Evolutionary conservation across 768 basidiomycete species (phyloP), one percentile per base, ranked within the genome.

Genomic region (Floccularia luteovirens): DNA sequence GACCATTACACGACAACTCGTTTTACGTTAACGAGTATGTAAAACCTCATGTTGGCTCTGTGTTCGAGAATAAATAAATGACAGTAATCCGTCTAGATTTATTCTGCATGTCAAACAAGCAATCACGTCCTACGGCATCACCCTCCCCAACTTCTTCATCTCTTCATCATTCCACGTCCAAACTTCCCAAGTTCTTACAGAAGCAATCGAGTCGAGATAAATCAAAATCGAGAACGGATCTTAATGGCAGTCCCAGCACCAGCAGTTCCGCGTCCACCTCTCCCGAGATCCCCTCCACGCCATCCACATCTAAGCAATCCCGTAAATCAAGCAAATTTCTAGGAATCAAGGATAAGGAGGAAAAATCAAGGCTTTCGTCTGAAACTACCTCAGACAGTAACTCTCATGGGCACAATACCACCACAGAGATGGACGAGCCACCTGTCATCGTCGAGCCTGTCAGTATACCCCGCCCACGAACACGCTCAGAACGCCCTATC

Each of bases 361-460:
- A 64, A n/a, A n/a, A n/a, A n/a, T n/a, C n/a, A 53, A 50, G 71
- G 62, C 46, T 52, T 39, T 43, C 16, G 11, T 8, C 20, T 10
- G 38, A 37, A 17, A 17, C 12, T 8, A 10, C 21, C 10, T n/a
- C 21, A 11, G 22, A 20, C n/a, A 37, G 17, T 30, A 14, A 30
- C 27, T 30, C 27, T 10, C 27, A 45, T 41, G 34, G 39, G 43
- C 37, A 43, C 25, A 21, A 39, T 41, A 24, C 34, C 45, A 54
- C 24, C 21, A 43, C 30, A 16, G 55, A 50, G 14, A 46, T 55
- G 22, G 72, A 74, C 41, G 77, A 82, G 37, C 62, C 76, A 2
- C 82, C 80, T 11, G 73, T 82, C 34, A 81, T 85, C 47, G 64
- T 85, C 41, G 82, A 85, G 53, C 77, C 77, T n/a, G 54, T 67